phyloP scores from a whole-genome alignment of 2,329 filamentous ascomycete genomes.

The Graphium sp. region DNA sequence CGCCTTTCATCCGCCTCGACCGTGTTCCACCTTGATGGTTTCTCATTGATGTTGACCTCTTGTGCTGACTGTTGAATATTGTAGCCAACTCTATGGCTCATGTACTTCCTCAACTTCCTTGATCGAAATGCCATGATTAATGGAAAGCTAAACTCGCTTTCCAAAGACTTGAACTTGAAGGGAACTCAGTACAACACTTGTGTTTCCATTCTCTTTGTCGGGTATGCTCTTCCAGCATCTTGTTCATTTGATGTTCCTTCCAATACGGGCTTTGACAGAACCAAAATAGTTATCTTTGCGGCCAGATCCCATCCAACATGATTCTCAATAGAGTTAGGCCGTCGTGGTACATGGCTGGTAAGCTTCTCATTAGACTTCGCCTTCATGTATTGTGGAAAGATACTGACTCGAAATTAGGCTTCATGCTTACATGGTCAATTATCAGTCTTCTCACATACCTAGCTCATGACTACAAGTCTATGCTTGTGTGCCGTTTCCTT shows the following conservation, averaged over 20 bases:
- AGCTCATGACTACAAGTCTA: slow-evolving; percentile 15
- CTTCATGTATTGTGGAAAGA: too few relatives aligned
- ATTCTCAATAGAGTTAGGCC: slow-evolving; percentile 22
- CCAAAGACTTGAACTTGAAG: slow-evolving; percentile 8
- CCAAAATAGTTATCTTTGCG: slow-evolving; percentile 20
- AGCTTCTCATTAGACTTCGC: neutral
- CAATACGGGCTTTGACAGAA: neutral
- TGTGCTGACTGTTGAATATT: neutral
- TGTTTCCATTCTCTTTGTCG: slow-evolving; percentile 10
- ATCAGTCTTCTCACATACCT: slow-evolving; percentile 18
- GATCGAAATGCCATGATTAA: slow-evolving; percentile 10
- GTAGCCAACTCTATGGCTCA: slow-evolving; percentile 9
- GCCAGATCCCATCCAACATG: slow-evolving; percentile 25
- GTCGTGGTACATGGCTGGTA: slow-evolving; percentile 19
- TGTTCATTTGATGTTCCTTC: neutral
- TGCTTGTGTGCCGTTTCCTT: slow-evolving; percentile 19
- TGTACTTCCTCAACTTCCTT: slow-evolving; percentile 10
- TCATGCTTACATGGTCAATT: slow-evolving; percentile 23
- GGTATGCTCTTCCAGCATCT: neutral
- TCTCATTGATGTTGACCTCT: neutral
- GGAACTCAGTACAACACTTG: slow-evolving; percentile 9
- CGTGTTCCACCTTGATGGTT: slow-evolving; percentile 7
- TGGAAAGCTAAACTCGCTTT: slow-evolving; percentile 8
- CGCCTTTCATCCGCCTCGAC: slow-evolving; percentile 6
- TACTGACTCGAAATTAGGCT: slow-evolving; percentile 6